These are phyloP conservation scores for Dissophora ornata DNA, from an alignment of 192 early-diverging fungal genomes.

Conservation along the genomic window DNA sequence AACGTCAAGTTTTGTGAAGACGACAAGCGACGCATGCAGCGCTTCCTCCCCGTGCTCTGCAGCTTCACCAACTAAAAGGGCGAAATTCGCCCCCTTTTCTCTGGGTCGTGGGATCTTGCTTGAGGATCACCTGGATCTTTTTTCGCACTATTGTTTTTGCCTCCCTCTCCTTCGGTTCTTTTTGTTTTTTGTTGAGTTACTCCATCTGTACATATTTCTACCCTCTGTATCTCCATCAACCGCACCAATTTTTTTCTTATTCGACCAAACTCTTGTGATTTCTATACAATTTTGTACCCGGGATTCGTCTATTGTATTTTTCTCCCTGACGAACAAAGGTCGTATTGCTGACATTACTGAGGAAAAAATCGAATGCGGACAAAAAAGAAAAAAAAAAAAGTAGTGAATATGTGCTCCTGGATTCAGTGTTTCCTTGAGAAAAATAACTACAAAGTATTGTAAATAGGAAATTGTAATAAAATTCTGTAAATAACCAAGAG, in stretches of 20 bases:
- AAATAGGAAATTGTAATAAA: neutral
- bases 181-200: no score
- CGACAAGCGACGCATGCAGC: conserved; percentile 53
- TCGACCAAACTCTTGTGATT: no score
- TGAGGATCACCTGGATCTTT: no score
- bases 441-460: neutral
- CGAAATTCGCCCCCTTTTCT: neutral
- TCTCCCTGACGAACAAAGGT: no score
- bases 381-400: neutral
- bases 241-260: no score
- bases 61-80: conserved; percentile 40
- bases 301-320: no score
- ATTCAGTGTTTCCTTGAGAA: conserved; percentile 8
- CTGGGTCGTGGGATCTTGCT: no score
- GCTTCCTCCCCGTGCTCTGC: conserved; percentile 45
- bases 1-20: conserved; percentile 56
- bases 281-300: no score
- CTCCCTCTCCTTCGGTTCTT: neutral
- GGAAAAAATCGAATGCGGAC: no score
- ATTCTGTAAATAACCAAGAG: neutral
- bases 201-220: conserved; percentile 12
- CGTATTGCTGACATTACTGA: no score
- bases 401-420: neutral
- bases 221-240: no score
- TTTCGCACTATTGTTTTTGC: neutral